phyloP scores from a whole-genome alignment of 345 rosid species.

The Hibiscus trionum region DNA sequence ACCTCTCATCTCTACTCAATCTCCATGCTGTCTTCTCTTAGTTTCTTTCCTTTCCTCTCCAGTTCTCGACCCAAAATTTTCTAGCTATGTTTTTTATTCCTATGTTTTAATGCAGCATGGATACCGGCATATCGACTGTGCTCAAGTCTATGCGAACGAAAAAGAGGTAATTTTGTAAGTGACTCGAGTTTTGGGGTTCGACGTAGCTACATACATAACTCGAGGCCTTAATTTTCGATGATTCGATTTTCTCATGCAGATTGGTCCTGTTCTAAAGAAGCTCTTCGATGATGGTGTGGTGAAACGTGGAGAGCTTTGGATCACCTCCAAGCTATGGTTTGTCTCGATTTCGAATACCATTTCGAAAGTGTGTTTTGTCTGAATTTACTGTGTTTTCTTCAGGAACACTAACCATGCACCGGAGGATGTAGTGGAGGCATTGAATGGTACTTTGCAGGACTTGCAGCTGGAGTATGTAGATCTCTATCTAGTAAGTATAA shows the following conservation, averaged over 20 bases:
- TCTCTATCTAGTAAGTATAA: slow-evolving; percentile 51
- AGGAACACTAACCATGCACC: slow-evolving; percentile 59
- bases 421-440: slow-evolving; percentile 46
- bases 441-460: slow-evolving; percentile 50
- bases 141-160: slow-evolving; percentile 31
- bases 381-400: slow-evolving; percentile 1
- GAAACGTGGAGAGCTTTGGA: slow-evolving; percentile 58
- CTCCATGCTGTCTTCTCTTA: not conserved
- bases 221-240: not conserved
- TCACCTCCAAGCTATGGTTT: slow-evolving; percentile 75
- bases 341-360: not conserved
- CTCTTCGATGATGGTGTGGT: slow-evolving; percentile 58
- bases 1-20: not conserved
- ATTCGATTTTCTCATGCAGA: slow-evolving; percentile 26
- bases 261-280: slow-evolving; percentile 51
- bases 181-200: not conserved
- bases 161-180: slow-evolving; percentile 25
- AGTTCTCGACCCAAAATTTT: not conserved
- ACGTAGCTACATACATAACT: not conserved
- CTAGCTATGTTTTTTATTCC: not conserved
- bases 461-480: slow-evolving; percentile 63
- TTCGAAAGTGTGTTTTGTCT: too few species aligned
- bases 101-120: slow-evolving; percentile 23
- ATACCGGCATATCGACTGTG: slow-evolving; percentile 35
- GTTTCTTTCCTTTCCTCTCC: too few species aligned